These are phyloP conservation scores for Aspergillus versicolor DNA, from an alignment of 2,329 filamentous ascomycete genomes.

Conservation along the genomic window DNA sequence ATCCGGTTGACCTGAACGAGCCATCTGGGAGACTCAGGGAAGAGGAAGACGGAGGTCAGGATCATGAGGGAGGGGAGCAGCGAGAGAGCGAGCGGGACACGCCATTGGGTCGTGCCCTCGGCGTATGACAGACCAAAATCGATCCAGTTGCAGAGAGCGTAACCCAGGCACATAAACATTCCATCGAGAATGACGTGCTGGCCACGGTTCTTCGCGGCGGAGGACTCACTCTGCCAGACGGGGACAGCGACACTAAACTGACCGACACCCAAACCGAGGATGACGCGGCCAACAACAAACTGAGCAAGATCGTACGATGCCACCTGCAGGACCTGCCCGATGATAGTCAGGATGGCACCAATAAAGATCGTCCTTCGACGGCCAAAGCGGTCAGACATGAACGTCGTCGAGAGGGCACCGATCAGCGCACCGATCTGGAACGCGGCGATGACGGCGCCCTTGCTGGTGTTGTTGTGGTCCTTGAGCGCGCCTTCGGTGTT, in stretches of 20 bases:
- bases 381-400: slow-evolving; percentile 48
- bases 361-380: slow-evolving; percentile 48
- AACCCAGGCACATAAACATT: slow-evolving; percentile 41
- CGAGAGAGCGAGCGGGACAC: slow-evolving; percentile 57
- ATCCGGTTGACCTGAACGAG: slow-evolving; percentile 20
- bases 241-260: slow-evolving; percentile 50
- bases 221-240: slow-evolving; percentile 51
- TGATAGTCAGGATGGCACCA: slow-evolving; percentile 33
- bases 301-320: slow-evolving; percentile 45
- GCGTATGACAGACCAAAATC: slow-evolving; percentile 48
- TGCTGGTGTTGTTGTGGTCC: slow-evolving; percentile 23
- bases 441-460: slow-evolving; percentile 27
- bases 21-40: slow-evolving; percentile 51
- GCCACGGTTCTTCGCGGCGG: slow-evolving; percentile 48
- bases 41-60: slow-evolving; percentile 42
- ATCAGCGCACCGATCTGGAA: slow-evolving; percentile 23
- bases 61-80: slow-evolving; percentile 54
- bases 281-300: slow-evolving; percentile 48
- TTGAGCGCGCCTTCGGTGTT: slow-evolving; percentile 24
- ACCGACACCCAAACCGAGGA: slow-evolving; percentile 51
- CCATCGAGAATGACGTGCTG: slow-evolving; percentile 51
- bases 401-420: slow-evolving; percentile 20
- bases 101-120: slow-evolving; percentile 49
- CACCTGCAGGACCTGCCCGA: slow-evolving; percentile 40
- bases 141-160: slow-evolving; percentile 41